phyloP scores from a whole-genome alignment of 768 basidiomycete species.

The Lactifluus rugatus region DNA sequence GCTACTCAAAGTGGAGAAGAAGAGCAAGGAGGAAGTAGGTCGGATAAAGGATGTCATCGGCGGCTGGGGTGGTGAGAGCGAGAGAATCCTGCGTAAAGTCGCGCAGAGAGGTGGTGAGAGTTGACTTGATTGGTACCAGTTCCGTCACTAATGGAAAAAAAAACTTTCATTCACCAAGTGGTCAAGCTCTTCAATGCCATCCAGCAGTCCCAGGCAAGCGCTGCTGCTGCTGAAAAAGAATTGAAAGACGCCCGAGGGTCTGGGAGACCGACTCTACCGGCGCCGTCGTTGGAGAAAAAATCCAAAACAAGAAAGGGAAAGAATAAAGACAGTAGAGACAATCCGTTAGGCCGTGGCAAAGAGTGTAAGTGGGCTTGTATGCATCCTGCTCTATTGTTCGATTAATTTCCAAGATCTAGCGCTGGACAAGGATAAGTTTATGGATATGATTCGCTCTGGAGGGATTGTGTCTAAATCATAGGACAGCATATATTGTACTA shows the following conservation, averaged over 20 bases:
- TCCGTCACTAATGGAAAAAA: not conserved
- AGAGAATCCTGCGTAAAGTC: slow-evolving; percentile 67
- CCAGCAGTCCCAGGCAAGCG: slow-evolving; percentile 64
- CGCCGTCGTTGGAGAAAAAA: slow-evolving; percentile 46
- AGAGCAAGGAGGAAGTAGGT: slow-evolving; percentile 62
- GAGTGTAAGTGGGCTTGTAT: slow-evolving; percentile 39
- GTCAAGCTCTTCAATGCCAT: slow-evolving; percentile 84
- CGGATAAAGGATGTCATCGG: slow-evolving; percentile 64
- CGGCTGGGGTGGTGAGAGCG: slow-evolving; percentile 84
- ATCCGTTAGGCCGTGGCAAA: slow-evolving; percentile 43
- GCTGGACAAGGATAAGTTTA: slow-evolving; percentile 64
- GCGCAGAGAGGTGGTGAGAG: slow-evolving; percentile 73
- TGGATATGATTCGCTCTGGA: slow-evolving; percentile 76
- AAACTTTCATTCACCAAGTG: slow-evolving; percentile 31
- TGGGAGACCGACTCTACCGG: slow-evolving; percentile 64
- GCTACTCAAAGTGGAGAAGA: slow-evolving; percentile 58
- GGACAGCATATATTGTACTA: not conserved
- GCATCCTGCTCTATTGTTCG: slow-evolving; percentile 1
- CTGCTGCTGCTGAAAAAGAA: slow-evolving; percentile 43
- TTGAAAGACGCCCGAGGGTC: slow-evolving; percentile 54
- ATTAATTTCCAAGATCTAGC: slow-evolving; percentile 29
- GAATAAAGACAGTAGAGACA: slow-evolving; percentile 47
- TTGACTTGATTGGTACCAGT: not conserved
- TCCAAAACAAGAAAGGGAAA: slow-evolving; percentile 40
- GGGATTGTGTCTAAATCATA: slow-evolving; percentile 66